A percentile compares a stretch with the other conserved stretches of the same genome.
Conservation (phyloP, 768 basidiomycete genomes). For the Macrolepiota dolichaula region DNA sequence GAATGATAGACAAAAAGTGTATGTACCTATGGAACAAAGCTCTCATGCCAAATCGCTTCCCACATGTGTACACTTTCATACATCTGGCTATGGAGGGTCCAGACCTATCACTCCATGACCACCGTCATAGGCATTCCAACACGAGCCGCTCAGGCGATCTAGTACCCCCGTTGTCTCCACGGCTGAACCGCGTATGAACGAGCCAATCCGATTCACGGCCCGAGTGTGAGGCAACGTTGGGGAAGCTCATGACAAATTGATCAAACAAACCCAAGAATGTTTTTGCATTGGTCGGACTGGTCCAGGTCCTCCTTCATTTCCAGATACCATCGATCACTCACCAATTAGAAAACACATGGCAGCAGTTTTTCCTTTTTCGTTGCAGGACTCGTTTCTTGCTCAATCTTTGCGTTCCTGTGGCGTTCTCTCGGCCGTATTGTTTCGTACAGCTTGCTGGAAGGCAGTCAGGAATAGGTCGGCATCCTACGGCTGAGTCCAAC, state of each 20-base stretch:
- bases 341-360: not conserved
- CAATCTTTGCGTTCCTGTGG: not conserved
- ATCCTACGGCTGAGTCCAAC: not conserved
- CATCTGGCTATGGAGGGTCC: not conserved
- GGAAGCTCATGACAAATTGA: not conserved
- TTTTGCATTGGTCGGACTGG: not conserved
- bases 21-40: not conserved
- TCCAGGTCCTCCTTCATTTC: slow-evolving; percentile 4
- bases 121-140: not conserved
- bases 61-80: not conserved
- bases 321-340: not conserved
- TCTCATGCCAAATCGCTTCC: slow-evolving; percentile 3
- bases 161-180: not conserved
- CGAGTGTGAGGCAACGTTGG: not conserved
- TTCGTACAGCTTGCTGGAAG: not conserved
- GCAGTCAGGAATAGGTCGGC: not conserved
- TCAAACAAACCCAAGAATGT: not conserved
- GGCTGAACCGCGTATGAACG: slow-evolving; percentile 1
- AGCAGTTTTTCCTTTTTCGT: not conserved
- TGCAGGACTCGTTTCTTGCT: not conserved
- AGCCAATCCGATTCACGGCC: not conserved
- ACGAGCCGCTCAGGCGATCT: slow-evolving; percentile 2
- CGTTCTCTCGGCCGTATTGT: not conserved
- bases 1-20: not conserved
- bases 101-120: not conserved